Evolutionary conservation across 495 filamentous ascomycete species (phyloP), one percentile per base, ranked within the genome.

Genomic region (Aspergillus funiculosus): DNA sequence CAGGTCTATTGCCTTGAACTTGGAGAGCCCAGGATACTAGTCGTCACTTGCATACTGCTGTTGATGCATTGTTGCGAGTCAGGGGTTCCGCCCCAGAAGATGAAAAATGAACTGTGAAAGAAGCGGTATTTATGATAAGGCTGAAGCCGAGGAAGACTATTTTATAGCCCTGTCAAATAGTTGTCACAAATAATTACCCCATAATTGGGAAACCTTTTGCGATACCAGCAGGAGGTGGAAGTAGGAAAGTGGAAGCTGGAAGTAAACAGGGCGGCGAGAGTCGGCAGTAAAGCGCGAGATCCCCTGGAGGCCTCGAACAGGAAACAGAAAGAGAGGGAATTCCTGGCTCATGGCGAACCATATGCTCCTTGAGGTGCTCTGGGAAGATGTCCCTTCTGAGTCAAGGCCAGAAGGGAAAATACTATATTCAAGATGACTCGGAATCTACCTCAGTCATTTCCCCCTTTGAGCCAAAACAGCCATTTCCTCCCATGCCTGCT

Each of bases 401-500:
- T 14, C 11, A 45, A 25, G 39, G 49, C 36, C 46, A 57, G 43
- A 48, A 54, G 37, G 28, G 18, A 22, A 37, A 43, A 7, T 27
- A 39, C 3, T 45, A 43, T 25, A 26, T 40, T 10, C 30, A 27
- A 10, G 40, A 46, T 25, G 34, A 38, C 7, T 27, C 45, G 1
- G 52, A 54, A 8, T 36, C 51, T 6, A 31, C 46, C 25, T 31
- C 46, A 4, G 27, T 17, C 2, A 21, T 50, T 1, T 35, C 50
- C 11, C 22, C 46, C 25, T 61, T 66, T 30, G 64, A 68, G 20
- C 43, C 56, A 9, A 68, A 68, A 32, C 67, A 69, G 43, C 67
- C 67, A 10, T 71, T 71, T 43, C 67, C 67, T 2, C 60, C 63
- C 4, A 54, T 71, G 24, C 49, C 65, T 7, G 29, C 53, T 2